Evolutionary conservation across 1,284 basidiomycete species (phyloP).

Genomic region (Cystobasidium pallidum): DNA sequence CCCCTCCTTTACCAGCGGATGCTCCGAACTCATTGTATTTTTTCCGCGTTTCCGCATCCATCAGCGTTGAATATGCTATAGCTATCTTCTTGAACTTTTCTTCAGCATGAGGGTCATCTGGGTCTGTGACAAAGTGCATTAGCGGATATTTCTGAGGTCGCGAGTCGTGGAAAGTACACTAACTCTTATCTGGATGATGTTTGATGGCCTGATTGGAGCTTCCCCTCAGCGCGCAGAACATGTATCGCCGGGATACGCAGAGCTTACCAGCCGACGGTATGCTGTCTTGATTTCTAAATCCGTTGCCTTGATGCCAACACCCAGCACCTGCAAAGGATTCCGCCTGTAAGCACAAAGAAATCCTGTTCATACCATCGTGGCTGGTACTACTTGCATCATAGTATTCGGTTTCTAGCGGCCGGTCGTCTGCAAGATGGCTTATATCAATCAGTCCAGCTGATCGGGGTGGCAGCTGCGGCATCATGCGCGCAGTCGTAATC

Average conservation of each 20-base stretch:
- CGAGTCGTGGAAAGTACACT: background rate
- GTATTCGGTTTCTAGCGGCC: slow-evolving; percentile 84
- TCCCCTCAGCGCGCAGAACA: background rate
- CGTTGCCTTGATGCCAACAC: slow-evolving; percentile 72
- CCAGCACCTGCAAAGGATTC: slow-evolving; percentile 65
- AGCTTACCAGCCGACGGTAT: slow-evolving; percentile 82
- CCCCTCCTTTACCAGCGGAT: slow-evolving; percentile 41
- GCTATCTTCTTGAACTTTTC: slow-evolving; percentile 65
- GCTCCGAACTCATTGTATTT: slow-evolving; percentile 86
- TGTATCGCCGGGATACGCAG: slow-evolving; percentile 50
- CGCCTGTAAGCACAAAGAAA: slow-evolving; percentile 46
- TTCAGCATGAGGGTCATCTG: slow-evolving; percentile 86
- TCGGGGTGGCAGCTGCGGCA: background rate
- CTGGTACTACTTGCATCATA: slow-evolving; percentile 63
- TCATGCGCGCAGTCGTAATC: background rate
- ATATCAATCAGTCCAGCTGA: slow-evolving; percentile 12
- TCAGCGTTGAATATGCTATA: slow-evolving; percentile 63
- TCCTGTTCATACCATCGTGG: background rate
- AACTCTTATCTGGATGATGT: slow-evolving; percentile 68
- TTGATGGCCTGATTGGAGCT: slow-evolving; percentile 55
- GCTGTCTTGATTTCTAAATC: slow-evolving; percentile 92
- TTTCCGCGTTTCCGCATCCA: slow-evolving; percentile 77
- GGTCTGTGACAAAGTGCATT: slow-evolving; percentile 59
- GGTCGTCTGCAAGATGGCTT: slow-evolving; percentile 67
- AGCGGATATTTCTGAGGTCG: background rate